Conservation (phyloP, 2,329 filamentous ascomycete genomes). For the Colletotrichum godetiae region DNA sequence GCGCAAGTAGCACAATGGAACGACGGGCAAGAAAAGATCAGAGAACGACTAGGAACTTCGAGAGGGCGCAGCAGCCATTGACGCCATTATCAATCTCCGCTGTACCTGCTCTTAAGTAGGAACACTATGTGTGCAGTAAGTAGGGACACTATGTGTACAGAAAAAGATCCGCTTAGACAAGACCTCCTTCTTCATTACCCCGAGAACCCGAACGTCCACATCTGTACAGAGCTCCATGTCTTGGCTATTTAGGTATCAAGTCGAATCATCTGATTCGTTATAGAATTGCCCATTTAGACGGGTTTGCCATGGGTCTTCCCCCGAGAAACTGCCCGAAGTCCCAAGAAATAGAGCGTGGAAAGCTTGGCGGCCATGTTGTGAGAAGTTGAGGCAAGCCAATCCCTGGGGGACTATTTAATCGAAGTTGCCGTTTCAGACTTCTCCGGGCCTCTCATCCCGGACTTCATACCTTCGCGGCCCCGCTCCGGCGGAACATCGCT, state of each 20-base stretch:
- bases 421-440: neutral
- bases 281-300: too few species aligned
- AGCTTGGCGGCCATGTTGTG: neutral
- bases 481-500: neutral
- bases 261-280: too few species aligned
- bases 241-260: neutral
- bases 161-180: neutral
- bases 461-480: neutral
- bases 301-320: too few species aligned
- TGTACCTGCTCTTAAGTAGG: neutral
- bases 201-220: neutral
- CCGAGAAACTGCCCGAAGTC: too few species aligned
- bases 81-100: neutral
- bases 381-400: neutral
- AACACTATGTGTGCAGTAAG: too few species aligned
- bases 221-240: neutral
- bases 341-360: neutral
- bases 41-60: too few species aligned
- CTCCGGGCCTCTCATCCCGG: neutral
- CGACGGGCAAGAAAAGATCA: too few species aligned
- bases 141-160: too few species aligned
- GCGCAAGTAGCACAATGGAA: too few species aligned
- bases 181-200: too few species aligned
- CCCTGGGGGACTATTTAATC: neutral
- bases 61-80: neutral